These are phyloP conservation scores for Lolium rigidum DNA, from an alignment of 176 grass and related monocot species.

Conservation along the genomic window DNA sequence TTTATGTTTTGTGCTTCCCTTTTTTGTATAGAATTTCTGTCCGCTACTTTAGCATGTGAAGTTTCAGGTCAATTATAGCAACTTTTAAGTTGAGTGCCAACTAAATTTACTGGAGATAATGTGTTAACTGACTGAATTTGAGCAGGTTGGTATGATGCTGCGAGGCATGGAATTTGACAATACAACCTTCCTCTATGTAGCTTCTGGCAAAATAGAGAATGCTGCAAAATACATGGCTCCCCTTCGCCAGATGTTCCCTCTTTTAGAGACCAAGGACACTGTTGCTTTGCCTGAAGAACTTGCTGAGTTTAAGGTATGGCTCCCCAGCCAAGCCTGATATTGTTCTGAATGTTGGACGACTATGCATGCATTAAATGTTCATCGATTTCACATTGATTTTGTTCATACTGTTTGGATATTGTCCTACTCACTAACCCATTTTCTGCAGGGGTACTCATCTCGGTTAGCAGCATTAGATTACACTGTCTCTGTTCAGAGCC, in stretches of 20 bases:
- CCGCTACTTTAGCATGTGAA: slow-evolving; percentile 1
- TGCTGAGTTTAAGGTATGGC: slow-evolving; percentile 74
- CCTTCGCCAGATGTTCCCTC: slow-evolving; percentile 84
- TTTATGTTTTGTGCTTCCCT: neutral
- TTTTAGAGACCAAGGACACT: slow-evolving; percentile 80
- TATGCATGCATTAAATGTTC: slow-evolving; percentile 22
- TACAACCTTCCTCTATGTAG: slow-evolving; percentile 79
- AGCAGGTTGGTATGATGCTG: slow-evolving; percentile 98
- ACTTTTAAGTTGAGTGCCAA: slow-evolving; percentile 3
- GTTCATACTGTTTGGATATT: neutral
- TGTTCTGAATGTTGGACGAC: slow-evolving; percentile 3
- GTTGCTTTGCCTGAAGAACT: slow-evolving; percentile 86
- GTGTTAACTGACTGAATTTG: slow-evolving; percentile 23
- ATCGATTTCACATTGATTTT: slow-evolving; percentile 21
- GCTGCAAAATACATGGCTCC: slow-evolving; percentile 86
- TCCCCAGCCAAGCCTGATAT: neutral
- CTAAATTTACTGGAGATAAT: slow-evolving; percentile 4
- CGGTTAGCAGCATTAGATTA: slow-evolving; percentile 87
- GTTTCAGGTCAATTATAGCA: slow-evolving; percentile 8
- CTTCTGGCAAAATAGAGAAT: slow-evolving; percentile 95
- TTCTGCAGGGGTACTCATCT: slow-evolving; percentile 78
- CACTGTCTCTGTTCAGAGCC: slow-evolving; percentile 65
- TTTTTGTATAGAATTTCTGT: slow-evolving; percentile 12
- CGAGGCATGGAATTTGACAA: slow-evolving; percentile 94
- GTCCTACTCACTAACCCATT: slow-evolving; percentile 11